phyloP scores from a whole-genome alignment of 164 flowering plant species.

The Magnolia kwangsiensis region DNA sequence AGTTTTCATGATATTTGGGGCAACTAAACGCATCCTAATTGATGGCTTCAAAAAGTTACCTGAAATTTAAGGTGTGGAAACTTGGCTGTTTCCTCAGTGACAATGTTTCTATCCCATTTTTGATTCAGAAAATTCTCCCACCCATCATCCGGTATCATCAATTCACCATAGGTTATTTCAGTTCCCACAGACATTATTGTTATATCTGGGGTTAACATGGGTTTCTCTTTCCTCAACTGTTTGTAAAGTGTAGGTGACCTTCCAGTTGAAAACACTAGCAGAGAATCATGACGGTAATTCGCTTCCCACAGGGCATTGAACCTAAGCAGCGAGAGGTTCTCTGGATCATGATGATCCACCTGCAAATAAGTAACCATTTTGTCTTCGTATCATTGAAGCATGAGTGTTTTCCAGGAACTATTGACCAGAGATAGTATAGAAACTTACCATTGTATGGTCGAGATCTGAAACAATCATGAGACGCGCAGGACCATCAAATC shows the following conservation, averaged over 20 bases:
- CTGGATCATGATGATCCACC: slow-evolving; percentile 97
- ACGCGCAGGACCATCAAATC: slow-evolving; percentile 54
- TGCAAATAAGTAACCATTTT: slow-evolving; percentile 24
- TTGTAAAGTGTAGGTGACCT: slow-evolving; percentile 87
- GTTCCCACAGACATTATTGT: slow-evolving; percentile 98
- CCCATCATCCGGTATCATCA: slow-evolving; percentile 85
- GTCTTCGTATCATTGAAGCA: background rate
- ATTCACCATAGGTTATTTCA: slow-evolving; percentile 88
- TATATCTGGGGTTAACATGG: slow-evolving; percentile 92
- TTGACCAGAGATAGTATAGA: background rate
- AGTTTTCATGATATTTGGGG: background rate
- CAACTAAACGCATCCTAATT: background rate
- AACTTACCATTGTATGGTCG: slow-evolving; percentile 89
- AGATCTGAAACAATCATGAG: slow-evolving; percentile 98
- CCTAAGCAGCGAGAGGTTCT: slow-evolving; percentile 74
- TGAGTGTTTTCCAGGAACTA: background rate
- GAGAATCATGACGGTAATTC: slow-evolving; percentile 72
- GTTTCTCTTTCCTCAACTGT: slow-evolving; percentile 90
- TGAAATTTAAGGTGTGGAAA: slow-evolving; percentile 78
- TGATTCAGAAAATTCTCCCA: slow-evolving; percentile 74
- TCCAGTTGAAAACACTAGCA: slow-evolving; percentile 94
- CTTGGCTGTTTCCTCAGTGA: slow-evolving; percentile 72
- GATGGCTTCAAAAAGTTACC: slow-evolving; percentile 34
- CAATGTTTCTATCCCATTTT: slow-evolving; percentile 78
- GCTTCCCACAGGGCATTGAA: slow-evolving; percentile 95